Conservation (phyloP, 1,284 basidiomycete species). For the Irpex sp. region DNA sequence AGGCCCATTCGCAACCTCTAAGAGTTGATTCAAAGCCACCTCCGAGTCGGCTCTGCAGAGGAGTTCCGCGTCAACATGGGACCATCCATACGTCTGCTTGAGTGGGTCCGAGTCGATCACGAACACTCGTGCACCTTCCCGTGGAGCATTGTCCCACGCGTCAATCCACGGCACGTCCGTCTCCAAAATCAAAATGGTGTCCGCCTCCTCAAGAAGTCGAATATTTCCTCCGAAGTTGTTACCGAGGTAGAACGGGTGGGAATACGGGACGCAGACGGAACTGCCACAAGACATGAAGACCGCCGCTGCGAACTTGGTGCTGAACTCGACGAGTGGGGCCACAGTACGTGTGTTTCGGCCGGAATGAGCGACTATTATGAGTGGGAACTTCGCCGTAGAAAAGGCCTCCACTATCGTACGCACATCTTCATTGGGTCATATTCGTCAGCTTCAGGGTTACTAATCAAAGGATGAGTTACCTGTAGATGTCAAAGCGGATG, state of each 20-base stretch:
- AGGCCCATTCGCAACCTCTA: conserved; percentile 18
- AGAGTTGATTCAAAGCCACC: conserved; percentile 46
- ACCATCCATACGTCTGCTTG: conserved; percentile 45
- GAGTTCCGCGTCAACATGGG: conserved; percentile 51
- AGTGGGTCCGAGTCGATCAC: conserved; percentile 62
- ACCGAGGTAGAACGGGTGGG: conserved; percentile 50
- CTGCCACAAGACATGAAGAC: conserved; percentile 48
- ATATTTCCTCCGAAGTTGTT: conserved; percentile 42
- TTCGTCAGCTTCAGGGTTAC: background rate
- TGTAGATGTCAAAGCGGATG: conserved; percentile 39
- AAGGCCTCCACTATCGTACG: conserved; percentile 43
- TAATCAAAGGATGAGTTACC: conserved; percentile 28
- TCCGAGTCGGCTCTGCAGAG: conserved; percentile 53
- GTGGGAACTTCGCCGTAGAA: conserved; percentile 43
- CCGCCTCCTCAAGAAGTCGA: conserved; percentile 44
- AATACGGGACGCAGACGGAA: conserved; percentile 49
- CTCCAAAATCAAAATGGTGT: conserved; percentile 59
- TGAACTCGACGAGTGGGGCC: conserved; percentile 40
- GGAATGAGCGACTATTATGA: conserved; percentile 60
- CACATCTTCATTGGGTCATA: conserved; percentile 29
- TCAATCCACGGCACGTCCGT: conserved; percentile 64
- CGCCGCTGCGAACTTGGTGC: conserved; percentile 47
- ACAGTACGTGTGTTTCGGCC: conserved; percentile 53
- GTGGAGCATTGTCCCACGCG: conserved; percentile 37
- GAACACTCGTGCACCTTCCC: conserved; percentile 42